Evolutionary conservation across 2,329 filamentous ascomycete genomes (phyloP), one percentile per base, ranked within the genome.

Genomic region (Salinomyces thailandicus): DNA sequence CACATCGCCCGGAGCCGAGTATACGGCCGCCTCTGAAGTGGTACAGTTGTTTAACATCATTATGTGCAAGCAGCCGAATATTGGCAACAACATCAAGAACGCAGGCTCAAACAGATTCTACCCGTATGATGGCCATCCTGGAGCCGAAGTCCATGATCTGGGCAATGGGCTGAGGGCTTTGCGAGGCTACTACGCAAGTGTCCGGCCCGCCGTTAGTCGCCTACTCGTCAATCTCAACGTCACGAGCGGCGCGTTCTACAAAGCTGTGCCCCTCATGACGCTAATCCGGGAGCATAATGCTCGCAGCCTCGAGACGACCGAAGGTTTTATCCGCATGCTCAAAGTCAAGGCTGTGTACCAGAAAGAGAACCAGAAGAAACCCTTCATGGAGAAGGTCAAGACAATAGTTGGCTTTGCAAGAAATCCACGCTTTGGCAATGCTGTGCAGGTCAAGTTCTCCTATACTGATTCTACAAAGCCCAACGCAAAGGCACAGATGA

Each of bases 141-240:
- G 47, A 3, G 41, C 48, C 5, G 60, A 70, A 32, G 44, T 38
- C 0, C 49, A 51, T 3, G 49, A 62, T 18, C 62, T 80, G 2
- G 65, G 63, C 2, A 60, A 52, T 8, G 73, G 73, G 1, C 58
- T 81, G 0, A 61, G 71, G 32, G 74, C 74, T 1, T 53, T 77
- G 3, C 66, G 75, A 28, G 77, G 77, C 0, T 81, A 73, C 55
- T 79, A 72, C 49, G 62, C 73, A 8, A 79, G 73, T 48, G 70
- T 76, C 18, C 71, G 77, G 4, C 67, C 72, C 2, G 69, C 73
- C 2, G 71, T 73, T 11, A 67, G 66, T 26, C 65, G 75, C 3
- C 59, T 80, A 4, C 51, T 81, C 1, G 53, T 80, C 9, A 81
- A 81, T 38, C 60, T 80, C 3, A 77, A 81, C 39, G 73, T 79